Base-by-base conservation (phyloP, 2,329 filamentous ascomycete genomes). In the Ophiostoma montium region DNA sequence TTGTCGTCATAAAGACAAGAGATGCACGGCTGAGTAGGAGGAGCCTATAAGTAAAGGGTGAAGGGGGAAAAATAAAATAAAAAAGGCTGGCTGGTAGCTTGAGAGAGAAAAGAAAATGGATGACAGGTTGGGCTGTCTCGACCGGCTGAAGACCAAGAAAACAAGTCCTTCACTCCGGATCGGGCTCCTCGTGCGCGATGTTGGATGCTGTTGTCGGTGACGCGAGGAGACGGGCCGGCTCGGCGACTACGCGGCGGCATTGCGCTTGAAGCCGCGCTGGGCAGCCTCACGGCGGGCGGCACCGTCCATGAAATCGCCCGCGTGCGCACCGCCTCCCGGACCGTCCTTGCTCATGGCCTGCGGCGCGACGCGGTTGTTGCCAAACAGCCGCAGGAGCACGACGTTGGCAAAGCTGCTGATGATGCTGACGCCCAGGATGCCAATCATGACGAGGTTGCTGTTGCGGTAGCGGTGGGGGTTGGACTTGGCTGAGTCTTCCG, bases 371-470 rank as follows among this genome's bases (percentile, higher is more conserved):
- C 70, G 70, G 35, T 69, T 60, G 56, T 77, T 76, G 18, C 76
- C 78, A 51, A 78, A 66, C 30, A 74, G 62, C 60, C 60, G 80
- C 36, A 94, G 65, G 50, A 86, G 63, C 16, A 79, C 58, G 46
- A 78, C 76, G 82, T 92, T 89, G 50, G 71, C 60, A 19, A 80
- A 67, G 39, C 82, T 82, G 57, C 82, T 83, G 4, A 82, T 55
- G 46, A 94, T 89, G 65, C 87, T 94, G 46, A 80, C 67, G 54
- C 76, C 78, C 18, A 95, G 66, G 50, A 95, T 95, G 3, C 82
- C 88, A 51, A 94, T 80, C 87, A 95, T 94, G 57, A 82, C 78
- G 56, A 89, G 68, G 64, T 94, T 95, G 66, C 86, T 94, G 62
- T 81, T 82, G 54, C 84, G 80, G 65, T 84, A 94, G 65, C 82